Evolutionary conservation across 257 asterid genomes (phyloP), one percentile per base, ranked within the genome.

Genomic region (Solanum medicagineum): DNA sequence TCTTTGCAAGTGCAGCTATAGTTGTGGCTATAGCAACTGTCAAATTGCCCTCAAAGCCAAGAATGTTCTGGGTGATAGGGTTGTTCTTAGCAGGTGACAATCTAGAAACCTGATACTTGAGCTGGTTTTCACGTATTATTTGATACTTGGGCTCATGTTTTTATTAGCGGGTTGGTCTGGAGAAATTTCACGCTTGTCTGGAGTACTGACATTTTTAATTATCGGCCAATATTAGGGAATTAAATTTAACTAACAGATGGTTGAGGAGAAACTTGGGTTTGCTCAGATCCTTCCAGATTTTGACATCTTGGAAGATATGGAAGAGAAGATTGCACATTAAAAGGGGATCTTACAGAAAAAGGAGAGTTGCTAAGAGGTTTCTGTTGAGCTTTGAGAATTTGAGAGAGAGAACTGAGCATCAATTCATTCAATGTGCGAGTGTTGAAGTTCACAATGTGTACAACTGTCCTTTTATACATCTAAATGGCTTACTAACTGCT

Each of bases 11-110:
- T n/a, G n/a, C n/a, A n/a, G n/a, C n/a, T n/a, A n/a, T n/a, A n/a
- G n/a, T n/a, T n/a, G n/a, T n/a, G n/a, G n/a, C n/a, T 14, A 83
- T 91, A 66, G 89, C 92, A 59, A 83, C 86, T 68, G 85, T 85
- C 69, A 86, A 53, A 80, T 87, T 82, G 83, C 80, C 65, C 45
- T 83, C 86, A 9, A 85, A 45, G 81, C 71, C 86, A 79, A 49
- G 29, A 29, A 79, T 79, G 24, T 29, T 17, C 22, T 79, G 83
- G 83, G 83, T 51, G 11, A 79, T 26, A 29, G 65, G 83, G 26
- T 79, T 53, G 65, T 29, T 29, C 40, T 26, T 79, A 79, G 65
- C 66, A 79, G 65, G 65, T 16, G 83, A 11, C 49, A 8, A 53
- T 1, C 47, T 26, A 53, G 66, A 79, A 51, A 79, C 47, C 54